Base-by-base conservation (phyloP, 495 filamentous ascomycete genomes). In the Annulohypoxylon stygium region DNA sequence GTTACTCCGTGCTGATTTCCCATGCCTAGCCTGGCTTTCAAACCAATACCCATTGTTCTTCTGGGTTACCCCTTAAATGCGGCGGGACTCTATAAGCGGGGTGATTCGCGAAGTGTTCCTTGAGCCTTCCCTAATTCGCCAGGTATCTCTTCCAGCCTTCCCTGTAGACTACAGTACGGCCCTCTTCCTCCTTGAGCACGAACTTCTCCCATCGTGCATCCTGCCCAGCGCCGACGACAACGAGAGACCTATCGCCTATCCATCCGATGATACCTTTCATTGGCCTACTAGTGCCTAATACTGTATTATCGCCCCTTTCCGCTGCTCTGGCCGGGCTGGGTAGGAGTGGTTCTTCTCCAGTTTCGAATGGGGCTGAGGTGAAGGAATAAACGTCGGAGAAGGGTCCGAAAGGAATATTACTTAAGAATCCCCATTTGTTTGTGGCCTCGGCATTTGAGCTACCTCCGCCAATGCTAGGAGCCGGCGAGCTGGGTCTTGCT, bases 171-270 rank as follows among this genome's bases (percentile, higher is more conserved):
- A 84, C 81, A 50, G 88, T 82, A 70, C 85, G 88, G 10, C 91
- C 91, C 57, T 91, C 90, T 47, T 88, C 86, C 59, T 92, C 86
- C 23, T 82, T 85, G 26, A 97, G 79, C 10, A 88, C 82, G 67
- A 95, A 97, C 67, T 89, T 93, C 83, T 97, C 93, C 94, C 94
- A 97, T 23, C 92, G 85, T 6, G 89, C 90, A 71, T 96, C 92
- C 67, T 86, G 84, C 0, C 94, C 94, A 4, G 93, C 92, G n/a
- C 94, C 91, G 39, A 97, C 83, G 2, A 97, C 91, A 16, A 93
- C 75, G 41, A 96, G 81, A 47, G 84, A 90, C 6, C 85, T 81
- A 60, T 95, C 91, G 76, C 87, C 84, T 30, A 87, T 79, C 94
- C 93, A 96, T 11, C 92, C 92, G 62, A 94, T 86, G 18, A 93